Evolutionary conservation across 2,329 filamentous ascomycete genomes (phyloP), one percentile per base, ranked within the genome.

Genomic region (Endoconidiophora laricicola): DNA sequence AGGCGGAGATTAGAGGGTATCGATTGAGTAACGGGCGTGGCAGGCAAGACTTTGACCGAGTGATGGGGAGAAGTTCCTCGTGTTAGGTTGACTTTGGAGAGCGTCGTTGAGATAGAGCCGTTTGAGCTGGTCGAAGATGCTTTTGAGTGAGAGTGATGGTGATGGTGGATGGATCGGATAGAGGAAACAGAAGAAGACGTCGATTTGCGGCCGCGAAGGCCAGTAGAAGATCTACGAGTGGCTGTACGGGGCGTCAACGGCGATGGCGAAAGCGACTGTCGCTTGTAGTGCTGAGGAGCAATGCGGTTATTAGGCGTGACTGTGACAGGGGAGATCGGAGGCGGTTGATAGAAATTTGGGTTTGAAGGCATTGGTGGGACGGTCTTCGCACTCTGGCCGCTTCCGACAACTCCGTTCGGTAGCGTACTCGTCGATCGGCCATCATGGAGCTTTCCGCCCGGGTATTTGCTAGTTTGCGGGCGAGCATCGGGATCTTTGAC

Each of bases 131-230:
- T 91, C 0, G 87, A 95, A 0, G 86, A 94, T 0, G 91, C 87
- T 65, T 96, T 96, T 20, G 87, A 94, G 62, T 95, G 90, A 1
- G 82, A 81, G 61, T 91, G 84, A 48, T 82, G 79, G 56, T 86
- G 82, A 57, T 88, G 85, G 59, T 90, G 87, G 60, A 96, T 86
- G 42, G 84, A 93, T 52, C 91, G 81, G 52, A 98, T 81, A 0
- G 87, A 94, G 1, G 87, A 95, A 14, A 98, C 80, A 0, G 88
- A 96, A 0, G 87, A 94, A 0, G 87, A 95, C 0, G 91, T 98
- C 0, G 90, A 96, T 63, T 96, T 96, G 54, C 91, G 79, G 37
- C 91, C 90, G 24, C 88, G 78, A 42, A 96, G 73, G 26, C 90
- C 88, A 41, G 74, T 78, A 4, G 86, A 94, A 2, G 86, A 79